Evolutionary conservation across 2,329 filamentous ascomycete genomes (phyloP), one percentile per base, ranked within the genome.

Genomic region (Pseudogymnoascus sp.): DNA sequence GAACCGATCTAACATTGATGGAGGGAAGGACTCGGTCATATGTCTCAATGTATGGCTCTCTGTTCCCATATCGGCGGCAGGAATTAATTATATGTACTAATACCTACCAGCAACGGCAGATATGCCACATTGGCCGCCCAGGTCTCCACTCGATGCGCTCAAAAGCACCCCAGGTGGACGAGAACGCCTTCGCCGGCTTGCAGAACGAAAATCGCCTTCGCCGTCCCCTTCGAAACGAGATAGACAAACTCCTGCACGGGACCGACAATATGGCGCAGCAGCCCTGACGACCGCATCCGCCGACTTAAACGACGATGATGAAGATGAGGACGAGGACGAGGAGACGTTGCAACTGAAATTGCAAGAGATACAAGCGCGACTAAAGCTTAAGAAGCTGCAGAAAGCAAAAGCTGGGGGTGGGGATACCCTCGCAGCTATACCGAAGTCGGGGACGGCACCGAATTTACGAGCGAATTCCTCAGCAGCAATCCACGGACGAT

Each of bases 341-440:
- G 93, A 98, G 78, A 96, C 87, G 1, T 77, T 98, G 35, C 86
- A 96, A 72, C 78, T 99, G 66, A 88, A 96, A 73, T 79, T 98
- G 4, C 87, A 93, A 67, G 91, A 90, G 62, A 96, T 99, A 64
- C 88, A 98, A 75, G 91, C 93, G 6, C 88, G 89, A 65, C 77
- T 98, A 61, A 95, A 89, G 75, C 76, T 98, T 67, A 98, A 97
- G 75, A 92, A 89, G 71, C 78, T 98, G 12, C 90, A 95, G 73
- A 88, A 87, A 72, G 76, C 84, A 74, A 84, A 81, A 71, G 77
- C 79, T 64, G 66, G 72, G 65, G 66, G 76, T 67, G 43, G 70
- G 62, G 31, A 64, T 16, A 19, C 19, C 37, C 8, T 14, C 12
- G 19, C 19, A 14, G 33, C 22, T 28, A n/a, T 62, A 46, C 63